A percentile compares a stretch with the other conserved stretches of the same genome.
Conservation (phyloP, 164 flowering plant genomes). For the Malania oleifera region DNA sequence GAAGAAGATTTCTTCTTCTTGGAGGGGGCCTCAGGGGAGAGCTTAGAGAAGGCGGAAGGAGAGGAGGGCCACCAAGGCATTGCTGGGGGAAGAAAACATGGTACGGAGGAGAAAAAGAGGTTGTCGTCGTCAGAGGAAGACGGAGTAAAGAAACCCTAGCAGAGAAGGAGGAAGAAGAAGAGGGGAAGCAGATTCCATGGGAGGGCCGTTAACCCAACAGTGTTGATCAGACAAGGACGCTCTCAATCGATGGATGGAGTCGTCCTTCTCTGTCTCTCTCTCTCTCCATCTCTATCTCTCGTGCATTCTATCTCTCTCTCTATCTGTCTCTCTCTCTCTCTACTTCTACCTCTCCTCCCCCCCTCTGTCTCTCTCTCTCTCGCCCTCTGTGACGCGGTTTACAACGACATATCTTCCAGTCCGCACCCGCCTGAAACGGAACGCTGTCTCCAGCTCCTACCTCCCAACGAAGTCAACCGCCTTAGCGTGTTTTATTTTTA, state of each 20-base stretch:
- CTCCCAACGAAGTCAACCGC: background rate
- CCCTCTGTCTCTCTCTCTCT: no score
- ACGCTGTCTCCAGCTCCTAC: background rate
- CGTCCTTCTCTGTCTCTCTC: background rate
- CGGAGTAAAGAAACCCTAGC: background rate
- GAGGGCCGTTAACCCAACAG: no score
- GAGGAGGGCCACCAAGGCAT: slow-evolving; percentile 7
- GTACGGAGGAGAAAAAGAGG: background rate
- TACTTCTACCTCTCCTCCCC: no score
- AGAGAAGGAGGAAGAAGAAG: slow-evolving; percentile 2
- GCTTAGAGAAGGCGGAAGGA: background rate
- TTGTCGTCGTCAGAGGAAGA: no score
- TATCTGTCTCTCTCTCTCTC: no score
- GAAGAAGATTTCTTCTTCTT: background rate
- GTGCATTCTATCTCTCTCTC: no score
- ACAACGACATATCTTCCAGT: background rate
- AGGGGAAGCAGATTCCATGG: background rate
- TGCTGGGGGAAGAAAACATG: slow-evolving; percentile 1
- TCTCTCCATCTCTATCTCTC: no score
- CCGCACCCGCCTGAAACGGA: background rate
- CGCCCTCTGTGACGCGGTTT: background rate
- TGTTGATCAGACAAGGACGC: no score
- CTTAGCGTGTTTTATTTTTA: no score
- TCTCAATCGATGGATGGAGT: no score
- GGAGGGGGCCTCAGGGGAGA: background rate